A percentile compares a stretch with the other conserved stretches of the same genome.
Conservation (phyloP, 768 basidiomycete species). For the Boletus insuetus region DNA sequence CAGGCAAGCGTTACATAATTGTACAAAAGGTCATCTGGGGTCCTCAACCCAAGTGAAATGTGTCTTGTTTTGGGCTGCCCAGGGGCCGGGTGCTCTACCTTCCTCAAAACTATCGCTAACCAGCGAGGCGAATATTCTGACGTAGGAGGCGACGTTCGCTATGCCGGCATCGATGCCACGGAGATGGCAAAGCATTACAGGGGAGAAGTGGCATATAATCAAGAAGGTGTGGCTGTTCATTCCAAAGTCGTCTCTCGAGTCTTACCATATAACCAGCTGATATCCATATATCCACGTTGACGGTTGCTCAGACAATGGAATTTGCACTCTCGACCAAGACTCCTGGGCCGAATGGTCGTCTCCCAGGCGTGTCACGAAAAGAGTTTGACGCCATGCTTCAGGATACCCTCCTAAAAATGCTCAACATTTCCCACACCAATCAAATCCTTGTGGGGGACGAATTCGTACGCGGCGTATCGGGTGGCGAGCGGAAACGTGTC, state of each 20-base stretch:
- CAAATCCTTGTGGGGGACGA: constrained; percentile 84
- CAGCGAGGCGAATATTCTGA: constrained; percentile 60
- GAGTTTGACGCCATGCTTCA: constrained; percentile 56
- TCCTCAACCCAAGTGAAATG: constrained; percentile 81
- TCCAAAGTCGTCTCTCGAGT: neutral
- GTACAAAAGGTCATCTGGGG: constrained; percentile 55
- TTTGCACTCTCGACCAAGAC: constrained; percentile 74
- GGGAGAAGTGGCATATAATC: constrained; percentile 79
- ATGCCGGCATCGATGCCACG: constrained; percentile 72
- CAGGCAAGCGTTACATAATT: neutral
- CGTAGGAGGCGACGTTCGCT: constrained; percentile 72
- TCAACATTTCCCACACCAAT: constrained; percentile 79
- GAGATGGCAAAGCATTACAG: constrained; percentile 77
- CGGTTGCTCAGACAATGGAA: constrained; percentile 72
- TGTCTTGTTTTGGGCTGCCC: constrained; percentile 82
- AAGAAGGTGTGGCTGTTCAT: constrained; percentile 49
- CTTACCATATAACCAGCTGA: constrained; percentile 51
- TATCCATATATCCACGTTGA: constrained; percentile 78
- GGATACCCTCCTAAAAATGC: constrained; percentile 67
- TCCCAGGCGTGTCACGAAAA: constrained; percentile 62
- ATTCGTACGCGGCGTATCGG: constrained; percentile 78
- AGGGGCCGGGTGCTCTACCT: constrained; percentile 82
- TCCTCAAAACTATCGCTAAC: constrained; percentile 82
- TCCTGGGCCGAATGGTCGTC: constrained; percentile 68
- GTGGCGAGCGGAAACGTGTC: constrained; percentile 78